Percentiles rank a stretch among this genome's conserved stretches.
Conservation (phyloP, 2,329 filamentous ascomycete genomes). For the Hymenoscyphus salicellus region DNA sequence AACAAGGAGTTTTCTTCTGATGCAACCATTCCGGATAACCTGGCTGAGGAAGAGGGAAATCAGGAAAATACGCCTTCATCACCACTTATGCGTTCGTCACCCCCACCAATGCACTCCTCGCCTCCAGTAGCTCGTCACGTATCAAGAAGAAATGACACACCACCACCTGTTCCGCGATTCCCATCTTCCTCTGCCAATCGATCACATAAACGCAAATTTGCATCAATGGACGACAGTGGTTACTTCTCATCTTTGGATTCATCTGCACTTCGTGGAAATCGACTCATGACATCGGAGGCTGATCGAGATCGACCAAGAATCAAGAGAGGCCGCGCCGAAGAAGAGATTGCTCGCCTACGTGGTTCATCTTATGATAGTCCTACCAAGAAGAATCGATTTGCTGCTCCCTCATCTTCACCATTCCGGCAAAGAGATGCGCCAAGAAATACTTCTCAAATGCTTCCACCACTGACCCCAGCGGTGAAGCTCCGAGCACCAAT, state of each 20-base stretch:
- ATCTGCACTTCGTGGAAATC: constrained; percentile 72
- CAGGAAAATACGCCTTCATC: constrained; percentile 36
- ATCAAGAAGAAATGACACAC: constrained; percentile 64
- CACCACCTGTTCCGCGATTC: constrained; percentile 65
- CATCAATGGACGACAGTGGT: constrained; percentile 85
- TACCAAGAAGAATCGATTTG: constrained; percentile 55
- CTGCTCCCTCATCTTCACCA: constrained; percentile 64
- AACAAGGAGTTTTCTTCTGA: constrained; percentile 67
- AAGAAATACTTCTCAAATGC: constrained; percentile 56
- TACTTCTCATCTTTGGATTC: constrained; percentile 97
- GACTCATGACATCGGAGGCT: constrained; percentile 72
- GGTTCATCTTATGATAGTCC: constrained; percentile 93
- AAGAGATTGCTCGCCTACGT: constrained; percentile 89
- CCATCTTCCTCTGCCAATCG: constrained; percentile 60
- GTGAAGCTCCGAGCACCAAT: constrained; percentile 71
- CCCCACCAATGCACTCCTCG: constrained; percentile 81
- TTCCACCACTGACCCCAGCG: constrained; percentile 77
- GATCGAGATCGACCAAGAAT: constrained; percentile 78
- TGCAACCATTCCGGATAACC: constrained; percentile 71
- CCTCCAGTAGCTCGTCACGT: constrained; percentile 68
- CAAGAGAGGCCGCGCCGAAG: constrained; percentile 88
- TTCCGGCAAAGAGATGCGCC: constrained; percentile 45
- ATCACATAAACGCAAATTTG: constrained; percentile 70
- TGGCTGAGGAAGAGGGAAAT: constrained; percentile 55
- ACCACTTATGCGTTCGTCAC: constrained; percentile 63